Percentiles rank a stretch among this genome's conserved stretches.
Conservation (phyloP, 208 protist genomes). For the Blastocrithidia nonstop region DNA sequence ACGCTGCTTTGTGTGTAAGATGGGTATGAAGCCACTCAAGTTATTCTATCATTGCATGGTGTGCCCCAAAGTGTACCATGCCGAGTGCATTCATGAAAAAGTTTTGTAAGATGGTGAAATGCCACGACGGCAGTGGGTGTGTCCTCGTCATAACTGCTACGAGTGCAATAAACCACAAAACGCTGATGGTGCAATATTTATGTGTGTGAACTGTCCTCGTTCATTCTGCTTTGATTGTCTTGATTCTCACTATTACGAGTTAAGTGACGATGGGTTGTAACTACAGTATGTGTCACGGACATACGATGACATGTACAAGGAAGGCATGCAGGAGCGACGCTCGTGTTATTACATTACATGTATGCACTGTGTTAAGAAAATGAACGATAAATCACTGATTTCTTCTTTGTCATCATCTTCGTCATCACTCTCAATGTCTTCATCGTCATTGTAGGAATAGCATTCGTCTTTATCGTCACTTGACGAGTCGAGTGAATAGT, state of each 20-base stretch:
- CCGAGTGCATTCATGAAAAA: conserved; percentile 39
- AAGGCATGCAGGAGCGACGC: conserved; percentile 32
- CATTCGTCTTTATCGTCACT: conserved; percentile 7
- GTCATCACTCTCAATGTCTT: conserved; percentile 33
- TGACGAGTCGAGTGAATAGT: too few relatives aligned
- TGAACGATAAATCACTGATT: too few relatives aligned
- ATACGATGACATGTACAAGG: conserved; percentile 60
- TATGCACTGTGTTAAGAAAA: conserved; percentile 52
- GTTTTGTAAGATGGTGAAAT: conserved; percentile 12
- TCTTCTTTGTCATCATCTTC: too few relatives aligned
- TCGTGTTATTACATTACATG: conserved; percentile 76
- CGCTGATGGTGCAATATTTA: conserved; percentile 65
- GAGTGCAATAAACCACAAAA: conserved; percentile 39
- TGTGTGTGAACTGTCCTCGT: conserved; percentile 59
- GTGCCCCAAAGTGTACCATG: conserved; percentile 80
- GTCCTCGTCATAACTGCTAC: conserved; percentile 49
- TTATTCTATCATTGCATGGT: conserved; percentile 60
- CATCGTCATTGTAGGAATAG: conserved; percentile 7
- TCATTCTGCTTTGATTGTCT: conserved; percentile 83
- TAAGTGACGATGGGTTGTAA: conserved; percentile 26
- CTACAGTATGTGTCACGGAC: conserved; percentile 45
- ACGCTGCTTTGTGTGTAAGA: conserved; percentile 61
- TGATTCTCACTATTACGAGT: conserved; percentile 51
- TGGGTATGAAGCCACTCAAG: conserved; percentile 63
- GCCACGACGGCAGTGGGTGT: conserved; percentile 27